Evolutionary conservation across 1,284 basidiomycete species (phyloP).

Genomic region (Melampsora americana): DNA sequence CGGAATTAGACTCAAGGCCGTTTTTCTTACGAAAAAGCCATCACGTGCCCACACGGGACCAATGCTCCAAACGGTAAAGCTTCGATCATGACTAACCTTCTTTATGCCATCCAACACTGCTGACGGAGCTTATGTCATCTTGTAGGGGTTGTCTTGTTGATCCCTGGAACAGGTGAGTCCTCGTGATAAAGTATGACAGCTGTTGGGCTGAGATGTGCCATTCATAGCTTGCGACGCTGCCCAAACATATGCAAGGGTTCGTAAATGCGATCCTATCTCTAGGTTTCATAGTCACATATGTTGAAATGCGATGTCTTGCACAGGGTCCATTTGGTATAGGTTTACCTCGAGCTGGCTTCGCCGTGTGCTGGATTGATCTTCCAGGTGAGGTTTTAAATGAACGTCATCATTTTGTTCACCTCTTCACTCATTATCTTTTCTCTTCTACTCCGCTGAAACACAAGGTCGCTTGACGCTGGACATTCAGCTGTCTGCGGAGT

Average conservation of each 20-base stretch:
- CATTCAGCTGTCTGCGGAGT: conserved; percentile 52
- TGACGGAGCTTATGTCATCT: no score
- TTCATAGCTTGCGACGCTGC: not conserved
- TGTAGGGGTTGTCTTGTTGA: conserved; percentile 25
- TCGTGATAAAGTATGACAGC: not conserved
- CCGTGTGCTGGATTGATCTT: conserved; percentile 53
- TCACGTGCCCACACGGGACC: no score
- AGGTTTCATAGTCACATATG: not conserved
- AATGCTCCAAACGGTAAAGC: no score
- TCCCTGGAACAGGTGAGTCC: conserved; percentile 27
- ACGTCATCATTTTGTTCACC: not conserved
- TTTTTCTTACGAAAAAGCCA: no score
- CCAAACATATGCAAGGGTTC: not conserved
- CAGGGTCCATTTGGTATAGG: conserved; percentile 18
- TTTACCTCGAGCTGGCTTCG: conserved; percentile 49
- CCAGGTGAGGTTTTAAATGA: conserved; percentile 44
- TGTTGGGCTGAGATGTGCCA: not conserved
- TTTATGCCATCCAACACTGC: no score
- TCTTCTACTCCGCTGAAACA: no score
- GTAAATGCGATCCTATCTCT: not conserved
- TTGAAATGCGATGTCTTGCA: not conserved
- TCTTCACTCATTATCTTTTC: not conserved
- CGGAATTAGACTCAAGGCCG: no score
- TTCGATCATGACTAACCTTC: no score
- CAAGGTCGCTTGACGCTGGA: conserved; percentile 46